Evolutionary conservation across 202 grass and related monocot genomes (phyloP).

Genomic region (Tripidium arundinaceum): DNA sequence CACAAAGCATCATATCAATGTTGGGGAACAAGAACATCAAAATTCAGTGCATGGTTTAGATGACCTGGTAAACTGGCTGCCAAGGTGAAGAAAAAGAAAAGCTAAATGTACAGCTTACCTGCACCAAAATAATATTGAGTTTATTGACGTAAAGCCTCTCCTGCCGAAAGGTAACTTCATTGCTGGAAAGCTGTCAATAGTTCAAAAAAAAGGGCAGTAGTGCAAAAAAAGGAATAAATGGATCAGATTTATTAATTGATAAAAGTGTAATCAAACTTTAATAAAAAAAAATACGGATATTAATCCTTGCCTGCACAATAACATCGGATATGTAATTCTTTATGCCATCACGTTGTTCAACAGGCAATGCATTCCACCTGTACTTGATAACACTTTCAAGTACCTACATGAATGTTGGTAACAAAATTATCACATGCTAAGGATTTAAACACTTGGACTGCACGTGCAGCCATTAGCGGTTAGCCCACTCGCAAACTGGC

Average conservation of each 20-base stretch:
- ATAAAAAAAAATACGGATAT: conserved; percentile 4
- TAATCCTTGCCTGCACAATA: conserved; percentile 73
- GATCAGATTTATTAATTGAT: conserved; percentile 30
- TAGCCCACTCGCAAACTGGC: not conserved
- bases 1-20: not conserved
- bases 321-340: conserved; percentile 99
- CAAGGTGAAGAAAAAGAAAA: not conserved
- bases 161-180: conserved; percentile 80
- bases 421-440: conserved; percentile 28
- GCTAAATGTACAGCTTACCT: conserved; percentile 51
- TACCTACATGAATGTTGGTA: conserved; percentile 51
- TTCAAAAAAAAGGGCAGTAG: conserved; percentile 13
- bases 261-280: not conserved
- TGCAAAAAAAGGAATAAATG: conserved; percentile 1
- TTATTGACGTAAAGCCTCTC: conserved; percentile 99
- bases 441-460: not conserved
- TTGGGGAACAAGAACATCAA: not conserved
- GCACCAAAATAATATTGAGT: conserved; percentile 98
- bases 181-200: conserved; percentile 77
- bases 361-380: conserved; percentile 90
- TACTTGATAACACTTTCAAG: conserved; percentile 99
- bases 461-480: not conserved
- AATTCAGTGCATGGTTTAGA: not conserved
- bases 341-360: conserved; percentile 96
- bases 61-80: conserved; percentile 3